phyloP scores from a whole-genome alignment of 768 basidiomycete genomes.

The Tulasnella sp. region DNA sequence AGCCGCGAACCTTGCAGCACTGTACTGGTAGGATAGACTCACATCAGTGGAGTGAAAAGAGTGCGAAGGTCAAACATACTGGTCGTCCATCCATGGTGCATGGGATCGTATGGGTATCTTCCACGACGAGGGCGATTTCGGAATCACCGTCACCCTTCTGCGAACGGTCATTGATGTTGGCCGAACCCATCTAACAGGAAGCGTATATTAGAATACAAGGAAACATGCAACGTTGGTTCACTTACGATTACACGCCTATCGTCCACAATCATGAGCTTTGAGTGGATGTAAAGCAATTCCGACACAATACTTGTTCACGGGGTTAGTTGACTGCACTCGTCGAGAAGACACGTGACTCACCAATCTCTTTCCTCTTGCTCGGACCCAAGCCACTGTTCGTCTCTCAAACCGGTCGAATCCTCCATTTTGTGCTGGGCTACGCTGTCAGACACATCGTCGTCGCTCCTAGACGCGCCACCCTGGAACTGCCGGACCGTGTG shows the following conservation, averaged over 20 bases:
- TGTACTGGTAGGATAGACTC: conserved; percentile 32
- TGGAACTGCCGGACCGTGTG: conserved; percentile 62
- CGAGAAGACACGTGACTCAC: conserved; percentile 34
- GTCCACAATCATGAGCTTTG: conserved; percentile 84
- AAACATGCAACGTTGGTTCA: conserved; percentile 12
- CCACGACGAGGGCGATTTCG: conserved; percentile 85
- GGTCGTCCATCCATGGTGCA: conserved; percentile 66
- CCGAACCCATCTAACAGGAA: conserved; percentile 64
- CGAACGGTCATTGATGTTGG: conserved; percentile 82
- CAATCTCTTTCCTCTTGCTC: conserved; percentile 71
- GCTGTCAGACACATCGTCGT: conserved; percentile 56
- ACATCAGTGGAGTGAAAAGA: background rate
- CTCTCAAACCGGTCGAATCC: conserved; percentile 45
- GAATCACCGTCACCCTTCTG: conserved; percentile 90
- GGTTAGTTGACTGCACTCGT: conserved; percentile 18
- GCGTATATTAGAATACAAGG: background rate
- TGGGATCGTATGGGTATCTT: conserved; percentile 68
- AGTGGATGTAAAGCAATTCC: conserved; percentile 74
- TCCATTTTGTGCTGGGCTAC: conserved; percentile 70
- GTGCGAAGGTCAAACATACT: conserved; percentile 17
- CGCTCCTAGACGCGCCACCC: conserved; percentile 41
- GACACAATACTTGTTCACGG: conserved; percentile 48
- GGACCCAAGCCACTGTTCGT: conserved; percentile 77
- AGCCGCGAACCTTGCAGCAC: conserved; percentile 69
- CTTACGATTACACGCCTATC: conserved; percentile 78